Evolutionary conservation across 2,329 filamentous ascomycete genomes (phyloP), one percentile per base, ranked within the genome.

Genomic region (Xylariaceae sp.): DNA sequence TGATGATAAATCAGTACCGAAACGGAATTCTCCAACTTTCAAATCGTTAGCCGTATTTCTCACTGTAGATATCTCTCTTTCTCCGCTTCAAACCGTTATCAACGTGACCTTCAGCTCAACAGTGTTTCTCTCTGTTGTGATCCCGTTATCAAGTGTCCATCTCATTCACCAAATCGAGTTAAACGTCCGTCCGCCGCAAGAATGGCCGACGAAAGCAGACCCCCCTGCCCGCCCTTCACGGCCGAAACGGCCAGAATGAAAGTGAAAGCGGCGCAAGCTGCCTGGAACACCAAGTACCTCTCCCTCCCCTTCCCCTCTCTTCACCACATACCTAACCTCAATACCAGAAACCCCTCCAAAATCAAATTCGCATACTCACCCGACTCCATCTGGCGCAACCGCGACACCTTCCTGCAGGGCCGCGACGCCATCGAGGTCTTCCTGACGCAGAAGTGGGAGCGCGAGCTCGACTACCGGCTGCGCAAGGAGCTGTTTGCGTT

Each of bases 401-500:
- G 90, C 3, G 80, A 80, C 64, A 76, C 74, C 1, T 95, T 96
- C 72, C 70, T 95, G 51, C 74, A 75, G 9, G 90, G 90, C 1
- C 86, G 85, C 1, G 81, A 84, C 5, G 83, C 79, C 15, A 92
- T 95, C 61, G 77, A 85, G 53, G 75, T 75, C 1, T 90, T 93
- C 65, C 71, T 96, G 55, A 82, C 80, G 0, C 76, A 82, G 50
- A 95, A 95, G 70, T 95, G 90, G 90, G 74, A 80, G 49, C 82
- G 79, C 17, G 91, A 95, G 72, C 76, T 82, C 49, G 84, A 80
- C 13, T 95, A 95, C 68, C 80, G 82, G 0, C 78, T 96, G 57
- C 82, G 90, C 56, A 95, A 96, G 73, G 91, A 96, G 71, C 77
- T 96, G 1, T 96, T 95, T 73, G 80, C 89, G 1, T 94, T 91